Evolutionary conservation across 2,329 filamentous ascomycete genomes (phyloP), one percentile per base, ranked within the genome.

Genomic region (Tolypocladium tropicale): DNA sequence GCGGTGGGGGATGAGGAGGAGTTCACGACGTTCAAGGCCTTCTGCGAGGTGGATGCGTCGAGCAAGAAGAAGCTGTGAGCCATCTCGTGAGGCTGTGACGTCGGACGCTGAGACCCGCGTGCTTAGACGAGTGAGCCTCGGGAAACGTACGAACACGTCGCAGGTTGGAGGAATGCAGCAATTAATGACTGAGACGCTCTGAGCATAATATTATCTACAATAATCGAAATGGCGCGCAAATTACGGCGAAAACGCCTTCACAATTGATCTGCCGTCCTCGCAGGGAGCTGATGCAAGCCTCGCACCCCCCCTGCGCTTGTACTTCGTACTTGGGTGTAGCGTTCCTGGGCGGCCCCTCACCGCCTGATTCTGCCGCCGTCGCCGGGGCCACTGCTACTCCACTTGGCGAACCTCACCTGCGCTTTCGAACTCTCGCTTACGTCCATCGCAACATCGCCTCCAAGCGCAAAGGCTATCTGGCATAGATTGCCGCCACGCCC

Each of bases 1-100:
- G 76, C 77, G 52, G 76, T 75, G 1, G 78, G 68, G 0, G 74
- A 78, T 1, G 83, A 83, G 30, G 86, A 90, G 56, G 83, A 87
- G 55, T 87, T 97, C 62, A 87, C 88, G 30, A 92, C 88, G 0
- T 99, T 95, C 77, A 94, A 92, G 76, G 94, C 93, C 0, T 96
- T 95, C 70, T 96, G 91, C 66, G 92, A 96, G 76, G 78, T 95
- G 58, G 82, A 84, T 39, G 72, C 78, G 10, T 70, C 62, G 2
- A 58, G 53, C 23, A 65, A 65, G 60, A 58, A 67, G 55, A 70
- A 66, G 65, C 58, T 69, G 55, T 69, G 55, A 43, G 37, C 9
- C 37, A 7, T 21, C 37, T 9, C 2, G n/a, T n/a, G 18, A n/a
- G 41, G 21, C 4, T 28, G 23, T 9, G 23, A 9, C 12, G 41